Base-by-base conservation (phyloP, 2,329 filamentous ascomycete species). In the Epichloe baconii region DNA sequence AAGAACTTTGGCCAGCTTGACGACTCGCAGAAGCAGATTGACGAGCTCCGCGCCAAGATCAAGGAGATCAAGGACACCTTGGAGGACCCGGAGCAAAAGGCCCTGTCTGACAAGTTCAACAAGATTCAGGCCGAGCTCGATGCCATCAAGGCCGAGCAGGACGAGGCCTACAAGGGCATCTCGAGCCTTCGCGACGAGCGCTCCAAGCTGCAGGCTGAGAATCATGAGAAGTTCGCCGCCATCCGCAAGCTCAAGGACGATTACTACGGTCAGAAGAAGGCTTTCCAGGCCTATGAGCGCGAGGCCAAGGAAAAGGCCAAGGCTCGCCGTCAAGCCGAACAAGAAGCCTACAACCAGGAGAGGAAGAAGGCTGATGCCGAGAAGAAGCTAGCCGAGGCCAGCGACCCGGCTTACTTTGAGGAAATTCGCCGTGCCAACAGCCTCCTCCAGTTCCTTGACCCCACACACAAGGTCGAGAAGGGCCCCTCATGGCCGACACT, bases 1-100 rank as follows among this genome's bases (percentile, higher is more conserved):
- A 97, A 96, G 81, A 85, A 82, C 70, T 96, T 98, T 67, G 81
- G 83, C 53, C 80, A 82, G 55, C 85, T 97, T 62, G 88, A 95
- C 54, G 82, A 86, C 53, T 76, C 82, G 36, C 87, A 97, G 71
- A 94, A 94, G 77, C 79, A 79, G 58, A 97, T 98, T 60, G 86
- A 93, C 62, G 83, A 90, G 50, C 73, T 94, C 59, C 91, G 88
- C 74, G 78, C 82, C 56, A 86, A 94, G 72, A 89, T 96, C 63
- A 84, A 90, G 65, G 83, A 88, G 61, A 83, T 95, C 66, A 88
- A 87, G 72, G 93, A 95, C 71, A 78, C 77, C 57, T 78, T 96
- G 65, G 90, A 96, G 62, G 89, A 95, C 69, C 89, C 93, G 19
- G 91, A 95, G 71, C 80, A 85, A 59, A 91, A 88, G 74, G 88